Evolutionary conservation across 768 basidiomycete species (phyloP).

Genomic region (Dioszegia hungarica): DNA sequence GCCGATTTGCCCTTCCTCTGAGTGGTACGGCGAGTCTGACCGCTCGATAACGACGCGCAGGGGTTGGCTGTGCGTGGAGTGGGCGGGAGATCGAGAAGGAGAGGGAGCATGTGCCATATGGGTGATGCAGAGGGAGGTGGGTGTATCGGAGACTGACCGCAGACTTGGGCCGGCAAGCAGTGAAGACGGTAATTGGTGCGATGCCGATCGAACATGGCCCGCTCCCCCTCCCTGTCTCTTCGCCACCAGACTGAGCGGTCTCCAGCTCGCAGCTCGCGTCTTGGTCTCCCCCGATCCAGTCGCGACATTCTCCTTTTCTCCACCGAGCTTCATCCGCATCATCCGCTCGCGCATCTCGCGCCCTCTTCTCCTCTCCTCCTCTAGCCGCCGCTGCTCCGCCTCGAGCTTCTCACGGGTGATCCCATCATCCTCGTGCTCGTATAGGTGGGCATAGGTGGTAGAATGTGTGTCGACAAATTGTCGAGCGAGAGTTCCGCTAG

Average conservation of each 20-base stretch:
- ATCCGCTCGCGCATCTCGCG: constrained; percentile 21
- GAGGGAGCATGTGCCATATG: not conserved
- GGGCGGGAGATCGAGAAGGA: not conserved
- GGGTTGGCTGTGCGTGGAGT: not conserved
- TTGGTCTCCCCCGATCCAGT: not conserved
- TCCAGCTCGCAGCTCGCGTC: constrained; percentile 6
- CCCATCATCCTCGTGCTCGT: constrained; percentile 7
- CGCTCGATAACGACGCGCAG: constrained; percentile 11
- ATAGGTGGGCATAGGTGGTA: constrained; percentile 30
- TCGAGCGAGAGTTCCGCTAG: not conserved
- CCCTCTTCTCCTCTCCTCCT: constrained; percentile 20
- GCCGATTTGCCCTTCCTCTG: not conserved
- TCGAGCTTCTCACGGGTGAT: constrained; percentile 11
- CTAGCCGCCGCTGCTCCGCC: constrained; percentile 17
- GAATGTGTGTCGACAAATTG: constrained; percentile 26
- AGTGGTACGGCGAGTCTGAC: not conserved
- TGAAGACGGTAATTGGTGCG: not conserved
- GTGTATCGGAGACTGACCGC: constrained; percentile 1
- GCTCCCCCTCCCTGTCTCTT: not conserved
- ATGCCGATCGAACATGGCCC: not conserved
- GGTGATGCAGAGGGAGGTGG: not conserved
- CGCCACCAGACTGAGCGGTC: constrained; percentile 23
- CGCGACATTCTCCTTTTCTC: not conserved
- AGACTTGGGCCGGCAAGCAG: not conserved
- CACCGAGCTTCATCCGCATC: not conserved